Evolutionary conservation across 371 early-diverging fungal species (phyloP), one percentile per base, ranked within the genome.

Genomic region (Apophysomyces trapeziformis): DNA sequence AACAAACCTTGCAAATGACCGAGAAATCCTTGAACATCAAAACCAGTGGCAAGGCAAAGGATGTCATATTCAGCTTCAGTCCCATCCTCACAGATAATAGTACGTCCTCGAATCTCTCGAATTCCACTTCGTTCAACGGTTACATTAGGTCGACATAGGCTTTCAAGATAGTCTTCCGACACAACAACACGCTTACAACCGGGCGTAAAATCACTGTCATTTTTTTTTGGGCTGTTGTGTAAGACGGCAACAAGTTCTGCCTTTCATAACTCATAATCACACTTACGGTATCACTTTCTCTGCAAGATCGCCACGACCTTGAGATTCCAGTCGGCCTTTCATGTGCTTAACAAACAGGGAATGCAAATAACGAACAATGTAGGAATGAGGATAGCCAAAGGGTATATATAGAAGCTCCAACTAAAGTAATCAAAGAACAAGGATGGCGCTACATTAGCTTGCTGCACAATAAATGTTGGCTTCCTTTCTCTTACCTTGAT

Each of bases 101-200:
- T 69, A 21, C 64, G 65, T 4, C 73, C 73, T 35, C 65, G 64
- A 9, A 73, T 58, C 5, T 64, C 50, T 5, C 58, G 58, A 18
- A 76, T 67, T 12, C 54, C 37, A 9, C 56, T 46, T 32, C 69
- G 59, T 1, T 68, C 64, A 5, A 76, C 71, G 0, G 46, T 35
- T 7, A 76, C 73, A 21, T 76, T 70, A 5, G 47, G 16, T 21
- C 66, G 47, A 38, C 61, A 59, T 18, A 76, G 56, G 0, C 67
- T 54, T 47, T 73, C 73, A 7, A 76, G 45, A 39, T 76, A 76
- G 14, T 26, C 44, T 32, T 70, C 68, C 1, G 76, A 72, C 0
- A 60, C 58, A 1, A 65, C 66, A 39, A 76, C 67, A n/a, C 76
- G 76, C 47, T 71, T 70, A 38, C 76, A 76, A 3, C 76, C 76